Base-by-base conservation (phyloP, 495 filamentous ascomycete genomes). In the Hyphodiscus hymeniophilus region DNA sequence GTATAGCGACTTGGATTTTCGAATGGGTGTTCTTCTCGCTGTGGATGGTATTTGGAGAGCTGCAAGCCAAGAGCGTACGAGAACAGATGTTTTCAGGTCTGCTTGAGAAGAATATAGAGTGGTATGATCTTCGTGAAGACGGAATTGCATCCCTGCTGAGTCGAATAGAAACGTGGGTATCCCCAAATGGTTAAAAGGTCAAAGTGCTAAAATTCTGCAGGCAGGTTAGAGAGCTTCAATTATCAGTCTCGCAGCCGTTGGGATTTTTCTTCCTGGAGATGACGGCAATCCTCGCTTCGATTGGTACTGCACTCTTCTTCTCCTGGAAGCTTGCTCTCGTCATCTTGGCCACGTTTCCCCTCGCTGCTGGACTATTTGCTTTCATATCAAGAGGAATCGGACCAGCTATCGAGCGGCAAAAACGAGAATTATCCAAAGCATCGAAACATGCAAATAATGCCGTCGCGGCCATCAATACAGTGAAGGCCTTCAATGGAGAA, bases 281-380 rank as follows among this genome's bases (percentile, higher is more conserved):
- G 2, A 72, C 81, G 18, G 76, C 79, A 31, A 70, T 77, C 2
- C 1, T 83, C 12, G 74, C 76, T 7, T 80, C 83, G 12, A 67
- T 95, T 3, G 67, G 62, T 3, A 63, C 95, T 6, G 87, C 87
- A 0, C 72, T 96, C 11, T 81, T 78, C 55, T 82, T 75, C 47
- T 89, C 87, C 0, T 96, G 84, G 87, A 80, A 83, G 42, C 73
- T 98, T 7, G 90, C 89, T 0, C 66, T 95, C 0, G 80, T 92
- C n/a, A 84, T 87, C 16, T 65, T 95, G 3, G 73, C 85, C 0
- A 82, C 81, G 0, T 69, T 87, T n/a, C 85, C 91, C 0, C 44
- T 94, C 2, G 77, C 84, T 8, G 72, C 76, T 1, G 36, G 75
- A 3, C 55, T 85, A 6, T 70, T 60, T 6, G 68, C 64, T 13